Base-by-base conservation (phyloP, 2,329 filamentous ascomycete species). In the Colletotrichum sp. region DNA sequence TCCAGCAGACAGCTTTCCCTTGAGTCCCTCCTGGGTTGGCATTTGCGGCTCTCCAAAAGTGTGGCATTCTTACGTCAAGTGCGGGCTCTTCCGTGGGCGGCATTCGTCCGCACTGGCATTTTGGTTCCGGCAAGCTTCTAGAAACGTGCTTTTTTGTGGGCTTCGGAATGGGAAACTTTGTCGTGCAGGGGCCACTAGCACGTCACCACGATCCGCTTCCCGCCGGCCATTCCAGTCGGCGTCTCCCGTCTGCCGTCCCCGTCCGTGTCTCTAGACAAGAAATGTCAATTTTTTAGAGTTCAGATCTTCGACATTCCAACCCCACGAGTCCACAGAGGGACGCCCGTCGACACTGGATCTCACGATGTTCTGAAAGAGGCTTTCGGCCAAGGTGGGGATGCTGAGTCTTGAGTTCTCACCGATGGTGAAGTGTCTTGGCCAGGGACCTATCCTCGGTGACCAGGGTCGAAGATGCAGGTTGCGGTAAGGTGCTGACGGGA, bases 121-220 rank as follows among this genome's bases (percentile, higher is more conserved):
- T 62, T n/a, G 39, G 24, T 36, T 66, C 68, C 30, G 72, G 10
- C 32, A 60, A 65, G 70, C 57, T 76, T 76, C 48, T 68, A 69
- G 70, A 76, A 72, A 73, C 69, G 69, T 75, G 44, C 62, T 67
- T 67, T 72, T 67, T 36, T 71, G 48, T 72, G 72, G 72, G 18
- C 15, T 44, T 9, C 13, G 18, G 24, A 13, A 52, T 32, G n/a
- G 59, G 18, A 32, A 70, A 59, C 30, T 71, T 39, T 62, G 36
- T 26, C 52, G 62, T 57, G 73, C 70, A 73, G 39, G 63, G 69
- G 26, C 63, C 55, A 57, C 57, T 26, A 26, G 55, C 32, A 75
- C 69, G 73, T 72, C 73, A 75, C 55, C 55, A 34, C 12, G 63
- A 34, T 30, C 72, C 36, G 62, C 67, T 48, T 64, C 52, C 57